phyloP scores from a whole-genome alignment of 2,329 filamentous ascomycete genomes.

The Xylaria sp. region DNA sequence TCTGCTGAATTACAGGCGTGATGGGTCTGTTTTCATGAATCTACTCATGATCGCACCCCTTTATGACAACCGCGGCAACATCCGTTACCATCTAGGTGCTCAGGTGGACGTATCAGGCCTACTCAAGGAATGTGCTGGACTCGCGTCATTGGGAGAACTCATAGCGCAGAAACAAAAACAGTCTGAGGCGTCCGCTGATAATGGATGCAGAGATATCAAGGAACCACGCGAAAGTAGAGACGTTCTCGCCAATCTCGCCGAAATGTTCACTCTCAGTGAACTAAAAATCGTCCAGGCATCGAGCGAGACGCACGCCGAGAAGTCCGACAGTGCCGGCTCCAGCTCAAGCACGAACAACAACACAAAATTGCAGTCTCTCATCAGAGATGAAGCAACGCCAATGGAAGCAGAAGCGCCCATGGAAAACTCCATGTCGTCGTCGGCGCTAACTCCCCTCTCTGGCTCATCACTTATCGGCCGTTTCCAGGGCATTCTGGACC shows the following conservation, averaged over 20 bases:
- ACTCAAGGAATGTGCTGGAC: constrained; percentile 71
- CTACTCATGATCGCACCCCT: constrained; percentile 78
- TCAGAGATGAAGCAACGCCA: constrained; percentile 51
- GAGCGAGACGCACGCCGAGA: constrained; percentile 65
- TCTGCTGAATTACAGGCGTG: constrained; percentile 80
- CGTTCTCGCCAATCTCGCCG: constrained; percentile 70
- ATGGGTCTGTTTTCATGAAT: constrained; percentile 81
- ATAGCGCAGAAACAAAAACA: constrained; percentile 43
- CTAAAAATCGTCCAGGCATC: constrained; percentile 70
- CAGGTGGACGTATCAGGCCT: constrained; percentile 77
- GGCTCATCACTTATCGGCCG: constrained; percentile 44
- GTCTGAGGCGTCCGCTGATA: not conserved
- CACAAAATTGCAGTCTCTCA: constrained; percentile 55
- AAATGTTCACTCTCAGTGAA: constrained; percentile 76
- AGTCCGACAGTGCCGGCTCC: constrained; percentile 54
- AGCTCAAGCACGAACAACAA: constrained; percentile 47
- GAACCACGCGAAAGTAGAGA: constrained; percentile 30
- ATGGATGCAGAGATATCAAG: constrained; percentile 12
- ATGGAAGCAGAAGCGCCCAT: constrained; percentile 11
- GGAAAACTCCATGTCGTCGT: constrained; percentile 25
- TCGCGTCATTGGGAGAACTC: constrained; percentile 68
- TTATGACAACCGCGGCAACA: constrained; percentile 71
- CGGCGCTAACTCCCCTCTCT: constrained; percentile 24
- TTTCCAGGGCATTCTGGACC: constrained; percentile 58
- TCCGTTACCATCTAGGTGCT: constrained; percentile 76